phyloP scores from a whole-genome alignment of 2,329 filamentous ascomycete species.

The Aspergillus flavus region DNA sequence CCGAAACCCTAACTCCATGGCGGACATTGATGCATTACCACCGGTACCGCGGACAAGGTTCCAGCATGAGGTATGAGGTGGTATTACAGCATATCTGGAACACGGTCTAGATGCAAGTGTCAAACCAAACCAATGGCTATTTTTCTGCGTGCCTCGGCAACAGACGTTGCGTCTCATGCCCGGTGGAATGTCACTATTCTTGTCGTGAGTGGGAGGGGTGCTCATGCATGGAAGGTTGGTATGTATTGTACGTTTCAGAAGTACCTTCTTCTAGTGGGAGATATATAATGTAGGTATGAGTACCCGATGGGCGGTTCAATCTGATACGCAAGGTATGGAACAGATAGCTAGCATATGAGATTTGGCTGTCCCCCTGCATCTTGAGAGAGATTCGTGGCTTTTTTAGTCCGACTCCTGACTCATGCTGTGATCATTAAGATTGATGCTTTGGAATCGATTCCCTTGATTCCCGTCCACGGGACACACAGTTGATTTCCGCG shows the following conservation, averaged over 20 bases:
- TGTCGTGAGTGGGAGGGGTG: neutral
- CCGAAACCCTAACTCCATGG: neutral
- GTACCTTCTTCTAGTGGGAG: neutral
- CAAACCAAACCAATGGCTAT: neutral
- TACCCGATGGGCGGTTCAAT: neutral
- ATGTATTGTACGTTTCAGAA: too few species aligned
- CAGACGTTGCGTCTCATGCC: neutral
- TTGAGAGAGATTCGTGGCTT: neutral
- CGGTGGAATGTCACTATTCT: slow-evolving; percentile 6
- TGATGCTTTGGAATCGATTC: neutral
- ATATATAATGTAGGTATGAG: neutral
- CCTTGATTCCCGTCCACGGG: neutral
- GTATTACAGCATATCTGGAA: neutral
- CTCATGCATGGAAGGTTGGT: neutral
- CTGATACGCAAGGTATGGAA: neutral
- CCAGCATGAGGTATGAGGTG: neutral
- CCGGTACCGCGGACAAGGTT: neutral
- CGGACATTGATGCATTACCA: neutral
- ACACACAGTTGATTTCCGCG: neutral
- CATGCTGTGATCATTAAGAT: neutral
- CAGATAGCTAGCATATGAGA: neutral
- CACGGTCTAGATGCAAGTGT: neutral
- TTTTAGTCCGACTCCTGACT: neutral
- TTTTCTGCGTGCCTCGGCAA: neutral
- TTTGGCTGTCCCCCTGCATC: neutral